phyloP scores from a whole-genome alignment of 352 stramenopile genomes.

The Pythium chondricola region DNA sequence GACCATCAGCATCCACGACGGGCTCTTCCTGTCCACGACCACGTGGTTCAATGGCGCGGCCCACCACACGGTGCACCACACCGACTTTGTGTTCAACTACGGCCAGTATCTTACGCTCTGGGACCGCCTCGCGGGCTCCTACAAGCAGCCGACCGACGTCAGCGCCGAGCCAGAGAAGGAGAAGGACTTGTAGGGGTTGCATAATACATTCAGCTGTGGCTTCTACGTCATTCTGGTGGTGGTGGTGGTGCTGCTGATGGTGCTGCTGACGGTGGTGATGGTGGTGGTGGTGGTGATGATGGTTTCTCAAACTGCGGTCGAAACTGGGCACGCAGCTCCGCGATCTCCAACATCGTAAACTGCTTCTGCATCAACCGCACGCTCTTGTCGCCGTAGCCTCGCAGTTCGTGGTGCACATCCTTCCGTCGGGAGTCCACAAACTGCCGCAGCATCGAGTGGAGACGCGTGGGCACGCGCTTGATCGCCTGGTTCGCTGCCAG shows the following conservation, averaged over 20 bases:
- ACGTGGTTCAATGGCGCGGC: constrained; percentile 56
- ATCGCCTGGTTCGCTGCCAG: too few species aligned
- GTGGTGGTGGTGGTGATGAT: too few species aligned
- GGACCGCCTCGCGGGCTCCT: constrained; percentile 61
- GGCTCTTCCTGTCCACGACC: constrained; percentile 45
- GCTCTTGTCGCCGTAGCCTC: neutral
- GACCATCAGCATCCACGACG: constrained; percentile 79
- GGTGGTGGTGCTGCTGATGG: too few species aligned
- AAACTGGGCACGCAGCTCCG: constrained; percentile 6
- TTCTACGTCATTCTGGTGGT: neutral
- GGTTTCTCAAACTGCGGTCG: constrained; percentile 9
- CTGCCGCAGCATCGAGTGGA: constrained; percentile 12
- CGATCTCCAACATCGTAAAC: constrained; percentile 19
- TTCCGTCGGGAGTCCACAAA: constrained; percentile 19
- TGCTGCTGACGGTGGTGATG: too few species aligned
- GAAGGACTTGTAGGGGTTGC: too few species aligned
- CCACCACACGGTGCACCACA: constrained; percentile 62
- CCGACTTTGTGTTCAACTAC: constrained; percentile 69
- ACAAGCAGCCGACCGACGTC: constrained; percentile 31
- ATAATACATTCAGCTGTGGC: too few species aligned
- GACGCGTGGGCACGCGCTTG: neutral
- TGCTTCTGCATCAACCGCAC: neutral
- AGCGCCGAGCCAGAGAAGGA: constrained; percentile 10
- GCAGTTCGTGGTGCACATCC: neutral
- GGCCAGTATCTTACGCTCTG: constrained; percentile 75